Base-by-base conservation (phyloP, 176 grass and related monocot genomes). In the Hyparrhenia diplandra region DNA sequence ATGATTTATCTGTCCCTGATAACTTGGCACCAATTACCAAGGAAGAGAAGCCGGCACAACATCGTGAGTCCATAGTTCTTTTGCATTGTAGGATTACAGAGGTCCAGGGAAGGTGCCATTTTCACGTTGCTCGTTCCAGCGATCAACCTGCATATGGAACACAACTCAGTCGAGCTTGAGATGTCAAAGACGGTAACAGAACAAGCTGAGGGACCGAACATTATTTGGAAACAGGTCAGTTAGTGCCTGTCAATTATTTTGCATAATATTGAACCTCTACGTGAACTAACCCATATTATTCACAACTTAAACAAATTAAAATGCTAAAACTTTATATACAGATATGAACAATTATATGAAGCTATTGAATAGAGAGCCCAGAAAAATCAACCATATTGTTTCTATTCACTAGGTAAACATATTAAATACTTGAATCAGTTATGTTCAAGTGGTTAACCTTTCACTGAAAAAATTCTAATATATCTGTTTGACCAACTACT, bases 91-190 rank as follows among this genome's bases (percentile, higher is more conserved):
- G 37, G 13, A 52, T 69, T 92, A 94, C 63, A 90, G 74, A 78
- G 95, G 95, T 31, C 95, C 95, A 63, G 92, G 93, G 85, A 98
- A 98, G 52, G 95, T 91, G 36, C 95, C 95, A 3, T 98, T 98
- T 87, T 84, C 92, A 16, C 92, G 84, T 76, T 98, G 95, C 84
- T 98, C 95, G 7, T 98, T 92, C 95, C 95, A 98, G 66, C 92
- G 92, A 4, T 98, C 95, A 54, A 98, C 83, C 95, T 98, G 82
- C 58, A 75, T 35, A 87, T 29, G 52, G 81, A 68, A 67, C 31
- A 47, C 68, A 77, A 23, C 0, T 64, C 40, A 68, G 69, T 25
- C 18, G 18, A 24, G 20, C 54, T 74, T 21, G 14, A 72, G 34
- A 11, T 65, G 39, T 3, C 20, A 42, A 42, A 74, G 2, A 66